A percentile compares a stretch with the other conserved stretches of the same genome.
Conservation (phyloP, 2,329 filamentous ascomycete species). For the Penicillium sp. region DNA sequence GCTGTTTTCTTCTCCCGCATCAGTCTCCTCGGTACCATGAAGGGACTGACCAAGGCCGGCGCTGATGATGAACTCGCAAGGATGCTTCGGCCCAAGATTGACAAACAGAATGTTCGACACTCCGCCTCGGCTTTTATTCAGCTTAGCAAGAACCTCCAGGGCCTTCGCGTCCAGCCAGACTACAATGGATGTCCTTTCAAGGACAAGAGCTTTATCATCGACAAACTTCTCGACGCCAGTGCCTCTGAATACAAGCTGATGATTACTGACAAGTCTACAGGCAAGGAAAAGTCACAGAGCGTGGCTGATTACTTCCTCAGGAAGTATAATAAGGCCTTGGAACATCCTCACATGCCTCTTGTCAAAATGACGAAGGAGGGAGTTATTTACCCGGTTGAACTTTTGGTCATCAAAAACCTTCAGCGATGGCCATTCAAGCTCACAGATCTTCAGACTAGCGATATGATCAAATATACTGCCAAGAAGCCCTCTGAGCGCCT, state of each 20-base stretch:
- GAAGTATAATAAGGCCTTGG: conserved; percentile 51
- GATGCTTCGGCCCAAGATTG: conserved; percentile 21
- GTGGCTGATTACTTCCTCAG: conserved; percentile 60
- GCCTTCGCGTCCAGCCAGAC: conserved; percentile 39
- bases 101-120: background rate
- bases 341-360: conserved; percentile 54
- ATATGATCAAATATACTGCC: conserved; percentile 94
- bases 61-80: conserved; percentile 34
- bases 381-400: conserved; percentile 58
- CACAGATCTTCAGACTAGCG: conserved; percentile 64
- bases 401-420: conserved; percentile 53
- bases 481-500: conserved; percentile 71
- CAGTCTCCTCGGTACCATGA: conserved; percentile 36
- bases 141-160: conserved; percentile 31
- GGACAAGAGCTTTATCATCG: conserved; percentile 51
- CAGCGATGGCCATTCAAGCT: conserved; percentile 61
- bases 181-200: conserved; percentile 36
- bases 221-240: conserved; percentile 47
- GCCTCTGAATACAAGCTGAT: conserved; percentile 47
- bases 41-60: conserved; percentile 31
- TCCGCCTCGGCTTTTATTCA: conserved; percentile 19
- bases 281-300: conserved; percentile 48
- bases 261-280: conserved; percentile 40
- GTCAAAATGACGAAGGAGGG: conserved; percentile 58
- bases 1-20: conserved; percentile 75